Percentiles rank a stretch among this genome's conserved stretches.
Evolutionary conservation across 768 basidiomycete genomes (phyloP).

Genomic region (Auricularia cornea): DNA sequence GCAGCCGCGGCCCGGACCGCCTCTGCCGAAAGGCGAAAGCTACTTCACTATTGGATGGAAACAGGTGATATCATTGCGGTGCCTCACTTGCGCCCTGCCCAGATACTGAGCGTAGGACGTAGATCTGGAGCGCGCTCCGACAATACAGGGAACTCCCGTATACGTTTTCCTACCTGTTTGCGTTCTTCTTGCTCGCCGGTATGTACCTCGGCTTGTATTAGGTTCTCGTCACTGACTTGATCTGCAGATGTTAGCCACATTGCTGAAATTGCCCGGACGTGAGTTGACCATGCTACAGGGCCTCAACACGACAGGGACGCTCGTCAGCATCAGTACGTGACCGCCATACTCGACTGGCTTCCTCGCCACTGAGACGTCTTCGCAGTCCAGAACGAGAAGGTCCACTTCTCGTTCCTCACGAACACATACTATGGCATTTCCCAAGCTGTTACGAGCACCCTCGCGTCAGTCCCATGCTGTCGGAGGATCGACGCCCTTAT

Average conservation of each 20-base stretch:
- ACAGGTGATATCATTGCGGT: constrained; percentile 46
- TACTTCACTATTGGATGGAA: constrained; percentile 84
- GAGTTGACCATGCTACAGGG: constrained; percentile 37
- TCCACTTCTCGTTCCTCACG: constrained; percentile 71
- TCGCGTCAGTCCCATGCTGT: constrained; percentile 6
- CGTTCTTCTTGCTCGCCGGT: constrained; percentile 76
- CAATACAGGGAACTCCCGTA: constrained; percentile 72
- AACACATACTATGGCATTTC: constrained; percentile 71
- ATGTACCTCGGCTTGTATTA: constrained; percentile 22
- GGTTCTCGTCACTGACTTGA: background rate
- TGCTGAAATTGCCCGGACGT: too few species aligned
- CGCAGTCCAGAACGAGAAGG: constrained; percentile 30
- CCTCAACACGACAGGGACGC: constrained; percentile 68
- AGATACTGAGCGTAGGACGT: too few species aligned
- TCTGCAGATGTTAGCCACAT: too few species aligned
- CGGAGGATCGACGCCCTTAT: too few species aligned
- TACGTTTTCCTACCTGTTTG: constrained; percentile 72
- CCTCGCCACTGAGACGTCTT: background rate
- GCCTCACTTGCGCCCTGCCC: too few species aligned
- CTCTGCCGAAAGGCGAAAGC: constrained; percentile 64
- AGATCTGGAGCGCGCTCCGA: constrained; percentile 72
- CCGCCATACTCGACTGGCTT: background rate
- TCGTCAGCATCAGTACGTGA: constrained; percentile 51
- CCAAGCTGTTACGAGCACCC: constrained; percentile 67
- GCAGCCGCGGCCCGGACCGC: constrained; percentile 73